These are phyloP conservation scores for Hyphopichia pseudoburtonii DNA, from an alignment of 1,139 yeast genomes.

Conservation along the genomic window DNA sequence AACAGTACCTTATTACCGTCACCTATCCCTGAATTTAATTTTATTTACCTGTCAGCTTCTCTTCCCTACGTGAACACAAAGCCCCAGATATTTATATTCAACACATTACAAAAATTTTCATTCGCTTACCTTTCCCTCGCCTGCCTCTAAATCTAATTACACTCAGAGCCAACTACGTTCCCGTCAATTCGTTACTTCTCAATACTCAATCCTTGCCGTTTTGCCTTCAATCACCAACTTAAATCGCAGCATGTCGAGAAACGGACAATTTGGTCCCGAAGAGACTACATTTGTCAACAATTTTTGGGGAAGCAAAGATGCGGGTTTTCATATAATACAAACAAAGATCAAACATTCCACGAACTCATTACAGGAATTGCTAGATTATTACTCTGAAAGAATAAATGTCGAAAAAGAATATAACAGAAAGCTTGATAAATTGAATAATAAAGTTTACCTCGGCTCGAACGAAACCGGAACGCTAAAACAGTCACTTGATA, in stretches of 20 bases:
- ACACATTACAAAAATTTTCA: too few relatives aligned
- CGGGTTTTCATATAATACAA: slow-evolving; percentile 33
- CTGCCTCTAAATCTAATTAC: too few relatives aligned
- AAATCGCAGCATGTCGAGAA: background rate
- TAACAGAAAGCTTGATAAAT: slow-evolving; percentile 48
- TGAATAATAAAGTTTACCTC: slow-evolving; percentile 47
- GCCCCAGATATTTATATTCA: too few relatives aligned
- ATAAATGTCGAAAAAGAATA: slow-evolving; percentile 73
- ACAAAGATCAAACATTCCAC: slow-evolving; percentile 33
- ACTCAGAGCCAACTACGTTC: too few relatives aligned
- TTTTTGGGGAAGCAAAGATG: slow-evolving; percentile 45
- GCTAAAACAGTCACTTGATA: slow-evolving; percentile 59
- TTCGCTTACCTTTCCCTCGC: too few relatives aligned
- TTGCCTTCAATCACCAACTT: background rate
- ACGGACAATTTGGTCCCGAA: slow-evolving; percentile 2
- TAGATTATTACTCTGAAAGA: slow-evolving; percentile 49
- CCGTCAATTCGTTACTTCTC: too few relatives aligned
- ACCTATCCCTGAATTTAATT: background rate
- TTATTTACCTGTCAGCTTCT: too few relatives aligned
- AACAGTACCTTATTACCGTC: background rate
- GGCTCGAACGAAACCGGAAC: slow-evolving; percentile 65
- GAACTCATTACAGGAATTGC: slow-evolving; percentile 41
- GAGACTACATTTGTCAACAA: slow-evolving; percentile 35
- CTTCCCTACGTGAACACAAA: too few relatives aligned
- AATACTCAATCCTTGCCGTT: background rate